These are phyloP conservation scores for Solanum sparsipilum DNA, from an alignment of 257 asterid species.

Conservation along the genomic window DNA sequence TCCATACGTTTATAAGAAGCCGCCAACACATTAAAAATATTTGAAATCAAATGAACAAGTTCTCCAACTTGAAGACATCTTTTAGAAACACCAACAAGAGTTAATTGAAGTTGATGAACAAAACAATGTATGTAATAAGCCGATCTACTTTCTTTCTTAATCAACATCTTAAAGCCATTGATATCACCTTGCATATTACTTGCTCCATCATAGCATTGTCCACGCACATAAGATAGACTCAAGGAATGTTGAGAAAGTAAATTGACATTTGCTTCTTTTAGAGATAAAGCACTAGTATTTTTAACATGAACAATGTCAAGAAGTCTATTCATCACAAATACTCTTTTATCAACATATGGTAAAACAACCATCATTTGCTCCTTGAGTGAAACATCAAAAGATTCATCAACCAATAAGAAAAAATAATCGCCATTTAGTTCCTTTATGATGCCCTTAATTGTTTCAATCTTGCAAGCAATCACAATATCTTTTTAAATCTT, in stretches of 20 bases:
- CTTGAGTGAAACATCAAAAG: background rate
- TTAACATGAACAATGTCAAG: background rate
- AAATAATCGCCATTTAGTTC: no score
- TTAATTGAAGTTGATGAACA: background rate
- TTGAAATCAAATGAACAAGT: background rate
- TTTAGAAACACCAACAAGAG: background rate
- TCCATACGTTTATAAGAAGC: background rate
- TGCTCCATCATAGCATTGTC: background rate
- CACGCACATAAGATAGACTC: background rate
- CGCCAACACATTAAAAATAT: background rate
- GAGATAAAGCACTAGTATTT: background rate
- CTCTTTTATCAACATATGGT: background rate
- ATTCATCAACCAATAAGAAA: background rate
- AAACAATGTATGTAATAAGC: background rate
- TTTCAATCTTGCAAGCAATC: background rate
- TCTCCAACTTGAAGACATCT: background rate
- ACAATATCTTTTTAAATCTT: background rate
- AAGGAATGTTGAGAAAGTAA: background rate
- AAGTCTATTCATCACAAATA: background rate
- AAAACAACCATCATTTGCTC: background rate
- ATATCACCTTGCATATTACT: background rate
- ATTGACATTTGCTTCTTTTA: background rate
- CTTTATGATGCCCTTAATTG: background rate
- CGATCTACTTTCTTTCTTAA: background rate
- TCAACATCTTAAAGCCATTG: background rate